Evolutionary conservation across 192 early-diverging fungal genomes (phyloP), one percentile per base, ranked within the genome.

Genomic region (Diversispora eburnea): DNA sequence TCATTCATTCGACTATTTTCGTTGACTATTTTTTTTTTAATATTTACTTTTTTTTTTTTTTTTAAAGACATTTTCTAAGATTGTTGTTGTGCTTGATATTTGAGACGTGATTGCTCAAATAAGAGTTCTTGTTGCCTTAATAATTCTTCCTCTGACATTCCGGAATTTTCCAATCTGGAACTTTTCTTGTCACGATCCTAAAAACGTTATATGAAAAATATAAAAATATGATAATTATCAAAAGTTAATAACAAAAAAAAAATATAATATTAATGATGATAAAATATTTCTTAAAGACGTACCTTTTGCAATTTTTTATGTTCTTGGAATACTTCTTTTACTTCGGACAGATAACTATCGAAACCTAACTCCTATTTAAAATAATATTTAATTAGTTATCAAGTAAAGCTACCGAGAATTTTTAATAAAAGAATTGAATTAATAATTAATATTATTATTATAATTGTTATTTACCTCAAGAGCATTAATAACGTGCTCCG

Each of bases 401-500:
- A 56, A 56, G 15, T 56, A 52, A 64, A 43, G 61, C 45, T 45
- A 4, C 20, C 25, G 0, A 13, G 42, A 19, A 13, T 67, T 1
- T 3, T 8, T 20, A 15, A 42, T 43, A 42, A 45, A 43, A 12
- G 10, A 33, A 49, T 7, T 45, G n/a, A 12, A 64, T 10, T 1
- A 39, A 65, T 66, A 74, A 8, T 33, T 33, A 2, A 1, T 33
- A 33, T 33, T 33, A 33, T 33, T 33, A 33, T 33, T 33, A 33
- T 33, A 33, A 33, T 33, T 33, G 2, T 51, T 72, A 51, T 39
- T 15, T 79, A 91, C 91, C 79, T 93, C 87, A 56, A 99, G 83
- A 7, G 97, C 93, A 2, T 87, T 72, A 25, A 99, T 83, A 8
- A 99, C 93, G 77, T 99, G 97, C 71, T 99, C 97, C 10, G 95